phyloP scores from a whole-genome alignment of 345 rosid genomes.

The Pistacia integerrima region DNA sequence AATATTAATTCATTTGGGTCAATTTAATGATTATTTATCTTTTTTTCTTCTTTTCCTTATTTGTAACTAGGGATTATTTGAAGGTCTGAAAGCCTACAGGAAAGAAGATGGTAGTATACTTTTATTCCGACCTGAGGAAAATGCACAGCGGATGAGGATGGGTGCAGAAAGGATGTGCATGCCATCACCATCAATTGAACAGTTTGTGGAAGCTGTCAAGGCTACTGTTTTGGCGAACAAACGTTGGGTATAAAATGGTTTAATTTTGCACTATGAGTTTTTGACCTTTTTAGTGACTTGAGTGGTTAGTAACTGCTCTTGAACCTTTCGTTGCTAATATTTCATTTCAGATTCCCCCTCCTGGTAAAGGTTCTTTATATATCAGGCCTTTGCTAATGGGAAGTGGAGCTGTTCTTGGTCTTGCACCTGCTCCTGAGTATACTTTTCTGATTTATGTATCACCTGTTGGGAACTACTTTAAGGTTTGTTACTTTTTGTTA shows the following conservation, averaged over 20 bases:
- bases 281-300: conserved; percentile 12
- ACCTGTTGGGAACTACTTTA: conserved; percentile 95
- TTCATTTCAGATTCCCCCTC: conserved; percentile 74
- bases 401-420: conserved; percentile 97
- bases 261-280: background rate
- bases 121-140: conserved; percentile 91
- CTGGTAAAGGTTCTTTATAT: conserved; percentile 92
- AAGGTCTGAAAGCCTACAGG: conserved; percentile 92
- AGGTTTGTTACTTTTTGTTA: conserved; percentile 48
- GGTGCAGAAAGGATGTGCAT: conserved; percentile 98
- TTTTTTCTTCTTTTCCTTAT: background rate
- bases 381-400: conserved; percentile 95
- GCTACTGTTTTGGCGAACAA: conserved; percentile 85
- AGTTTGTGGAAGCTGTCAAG: conserved; percentile 89
- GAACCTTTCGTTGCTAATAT: conserved; percentile 9
- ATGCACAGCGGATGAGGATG: conserved; percentile 74
- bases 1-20: background rate
- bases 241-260: conserved; percentile 67
- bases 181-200: conserved; percentile 85
- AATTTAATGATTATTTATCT: background rate
- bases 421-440: conserved; percentile 96
- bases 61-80: conserved; percentile 73
- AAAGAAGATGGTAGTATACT: conserved; percentile 70
- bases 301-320: background rate
- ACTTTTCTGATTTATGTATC: conserved; percentile 90